Percentiles rank a stretch among this genome's conserved stretches.
These are phyloP conservation scores for Megacollybia marginata DNA, from an alignment of 768 basidiomycete species.

Conservation along the genomic window DNA sequence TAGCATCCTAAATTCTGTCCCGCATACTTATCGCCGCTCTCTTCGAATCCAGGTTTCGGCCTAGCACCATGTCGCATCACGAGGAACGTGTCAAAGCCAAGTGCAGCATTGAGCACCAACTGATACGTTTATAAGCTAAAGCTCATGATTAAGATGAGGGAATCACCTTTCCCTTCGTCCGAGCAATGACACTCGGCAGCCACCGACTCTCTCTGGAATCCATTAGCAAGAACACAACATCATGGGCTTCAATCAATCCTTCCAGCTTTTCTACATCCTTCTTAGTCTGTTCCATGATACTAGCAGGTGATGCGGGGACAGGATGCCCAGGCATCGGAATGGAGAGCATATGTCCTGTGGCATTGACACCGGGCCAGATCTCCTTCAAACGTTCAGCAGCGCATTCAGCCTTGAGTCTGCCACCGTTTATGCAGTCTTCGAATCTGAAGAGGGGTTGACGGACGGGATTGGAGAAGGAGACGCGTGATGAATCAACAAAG, in stretches of 20 bases:
- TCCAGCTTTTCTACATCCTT: slow-evolving; percentile 72
- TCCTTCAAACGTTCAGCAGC: slow-evolving; percentile 80
- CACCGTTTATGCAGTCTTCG: slow-evolving; percentile 86
- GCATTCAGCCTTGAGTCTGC: slow-evolving; percentile 88
- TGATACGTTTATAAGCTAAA: slow-evolving; percentile 18
- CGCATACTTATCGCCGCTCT: slow-evolving; percentile 14
- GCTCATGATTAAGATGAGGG: neutral
- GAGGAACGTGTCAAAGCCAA: slow-evolving; percentile 93
- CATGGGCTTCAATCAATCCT: slow-evolving; percentile 74
- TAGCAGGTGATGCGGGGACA: slow-evolving; percentile 34
- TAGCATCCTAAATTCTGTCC: slow-evolving; percentile 74
- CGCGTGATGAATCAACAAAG: slow-evolving; percentile 82
- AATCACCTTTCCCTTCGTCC: slow-evolving; percentile 75
- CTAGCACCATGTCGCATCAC: slow-evolving; percentile 94
- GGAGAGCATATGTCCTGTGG: slow-evolving; percentile 67
- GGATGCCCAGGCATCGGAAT: slow-evolving; percentile 99
- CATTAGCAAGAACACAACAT: slow-evolving; percentile 91
- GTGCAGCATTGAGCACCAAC: slow-evolving; percentile 90
- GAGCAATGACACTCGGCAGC: slow-evolving; percentile 87
- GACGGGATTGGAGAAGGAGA: slow-evolving; percentile 97
- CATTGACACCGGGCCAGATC: slow-evolving; percentile 90
- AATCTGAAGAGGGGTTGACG: slow-evolving; percentile 96
- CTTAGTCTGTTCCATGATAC: slow-evolving; percentile 45
- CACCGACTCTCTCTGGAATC: slow-evolving; percentile 97
- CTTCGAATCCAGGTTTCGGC: slow-evolving; percentile 21